Evolutionary conservation across 306 rosid species (phyloP).

Genomic region (Vigna radiata): DNA sequence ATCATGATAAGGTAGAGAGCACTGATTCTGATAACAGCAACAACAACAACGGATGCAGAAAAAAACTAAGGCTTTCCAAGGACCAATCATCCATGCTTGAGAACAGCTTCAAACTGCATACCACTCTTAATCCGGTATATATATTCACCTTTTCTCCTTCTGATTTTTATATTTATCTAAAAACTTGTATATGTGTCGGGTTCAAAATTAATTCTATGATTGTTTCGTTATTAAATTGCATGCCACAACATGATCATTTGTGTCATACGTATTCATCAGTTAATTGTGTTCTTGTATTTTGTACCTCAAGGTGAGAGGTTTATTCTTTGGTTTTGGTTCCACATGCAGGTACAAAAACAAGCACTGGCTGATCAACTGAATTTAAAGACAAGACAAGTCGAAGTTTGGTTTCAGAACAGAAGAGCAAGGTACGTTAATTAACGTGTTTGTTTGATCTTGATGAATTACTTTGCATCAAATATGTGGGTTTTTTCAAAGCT

Average conservation of each 20-base stretch:
- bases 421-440: constrained; percentile 74
- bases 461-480: constrained; percentile 8
- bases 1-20: constrained; percentile 25
- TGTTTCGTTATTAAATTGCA: background rate
- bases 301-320: background rate
- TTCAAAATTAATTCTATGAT: too few species aligned
- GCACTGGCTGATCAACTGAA: constrained; percentile 74
- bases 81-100: constrained; percentile 77
- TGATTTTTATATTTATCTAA: background rate
- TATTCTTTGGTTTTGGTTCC: constrained; percentile 9
- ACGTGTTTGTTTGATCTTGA: background rate
- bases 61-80: constrained; percentile 76
- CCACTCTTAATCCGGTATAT: constrained; percentile 76
- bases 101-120: constrained; percentile 71
- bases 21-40: constrained; percentile 43
- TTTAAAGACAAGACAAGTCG: constrained; percentile 82
- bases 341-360: constrained; percentile 71
- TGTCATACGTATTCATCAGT: background rate
- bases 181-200: background rate
- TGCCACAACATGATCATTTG: background rate
- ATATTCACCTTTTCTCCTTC: background rate
- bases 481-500: constrained; percentile 11
- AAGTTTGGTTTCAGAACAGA: constrained; percentile 96
- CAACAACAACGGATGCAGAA: constrained; percentile 44
- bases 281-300: background rate